Evolutionary conservation across 768 basidiomycete genomes (phyloP).

Genomic region (Suillus occidentalis): DNA sequence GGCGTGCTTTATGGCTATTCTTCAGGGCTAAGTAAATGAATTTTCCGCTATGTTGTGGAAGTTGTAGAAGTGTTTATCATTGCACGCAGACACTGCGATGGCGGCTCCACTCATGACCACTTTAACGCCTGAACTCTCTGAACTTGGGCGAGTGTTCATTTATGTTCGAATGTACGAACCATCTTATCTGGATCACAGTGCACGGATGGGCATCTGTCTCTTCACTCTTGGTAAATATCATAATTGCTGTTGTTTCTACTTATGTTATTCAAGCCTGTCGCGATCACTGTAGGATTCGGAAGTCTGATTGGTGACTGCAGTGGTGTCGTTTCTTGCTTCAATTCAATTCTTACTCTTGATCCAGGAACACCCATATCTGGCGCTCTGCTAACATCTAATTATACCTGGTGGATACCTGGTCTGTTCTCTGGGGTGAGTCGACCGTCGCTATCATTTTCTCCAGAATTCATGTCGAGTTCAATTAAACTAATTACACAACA

Average conservation of each 20-base stretch:
- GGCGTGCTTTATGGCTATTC: constrained; percentile 50
- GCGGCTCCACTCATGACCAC: constrained; percentile 46
- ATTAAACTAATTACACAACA: background rate
- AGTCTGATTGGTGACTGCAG: constrained; percentile 19
- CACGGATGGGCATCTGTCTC: constrained; percentile 49
- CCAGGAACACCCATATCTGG: constrained; percentile 58
- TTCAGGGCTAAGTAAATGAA: constrained; percentile 40
- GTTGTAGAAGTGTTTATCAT: background rate
- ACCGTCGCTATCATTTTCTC: background rate
- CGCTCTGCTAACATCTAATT: constrained; percentile 47
- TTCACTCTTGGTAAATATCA: constrained; percentile 37
- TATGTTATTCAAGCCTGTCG: background rate
- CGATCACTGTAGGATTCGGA: constrained; percentile 20
- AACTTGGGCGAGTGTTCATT: constrained; percentile 43
- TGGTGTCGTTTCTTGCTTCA: background rate
- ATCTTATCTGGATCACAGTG: constrained; percentile 14
- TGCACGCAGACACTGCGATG: constrained; percentile 33
- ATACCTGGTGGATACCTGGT: constrained; percentile 58
- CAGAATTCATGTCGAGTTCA: background rate
- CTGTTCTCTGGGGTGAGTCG: constrained; percentile 46
- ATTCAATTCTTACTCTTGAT: constrained; percentile 22
- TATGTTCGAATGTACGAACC: background rate
- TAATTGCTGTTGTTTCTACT: background rate
- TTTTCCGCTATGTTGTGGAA: background rate
- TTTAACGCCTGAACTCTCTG: constrained; percentile 44